These are phyloP conservation scores for Paraleonurus japonicus DNA, from an alignment of 257 asterid species.

Conservation along the genomic window DNA sequence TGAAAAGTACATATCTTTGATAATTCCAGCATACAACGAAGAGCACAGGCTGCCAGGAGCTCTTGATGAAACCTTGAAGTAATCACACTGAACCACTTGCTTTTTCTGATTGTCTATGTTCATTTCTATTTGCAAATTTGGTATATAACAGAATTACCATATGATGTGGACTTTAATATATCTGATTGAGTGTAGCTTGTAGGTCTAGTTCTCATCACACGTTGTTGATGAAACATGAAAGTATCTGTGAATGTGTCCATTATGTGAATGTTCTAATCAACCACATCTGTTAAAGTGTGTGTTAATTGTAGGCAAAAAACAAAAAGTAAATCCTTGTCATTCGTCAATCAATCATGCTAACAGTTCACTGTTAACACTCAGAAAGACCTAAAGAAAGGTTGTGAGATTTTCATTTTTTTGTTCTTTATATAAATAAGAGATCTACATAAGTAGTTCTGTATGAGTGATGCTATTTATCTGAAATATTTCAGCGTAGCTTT, in stretches of 20 bases:
- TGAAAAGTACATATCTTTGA: constrained; percentile 78
- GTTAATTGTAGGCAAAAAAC: not conserved
- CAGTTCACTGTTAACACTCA: not conserved
- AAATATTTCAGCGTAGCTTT: constrained; percentile 4
- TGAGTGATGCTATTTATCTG: not conserved
- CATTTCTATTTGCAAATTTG: not conserved
- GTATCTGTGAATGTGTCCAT: constrained; percentile 6
- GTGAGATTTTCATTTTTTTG: not conserved
- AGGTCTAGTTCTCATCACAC: not conserved
- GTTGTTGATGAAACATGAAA: not conserved
- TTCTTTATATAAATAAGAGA: not conserved
- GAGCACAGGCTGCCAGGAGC: constrained; percentile 93
- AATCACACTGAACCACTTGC: constrained; percentile 22
- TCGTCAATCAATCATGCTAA: not conserved
- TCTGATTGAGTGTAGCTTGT: not conserved
- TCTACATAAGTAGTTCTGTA: not conserved
- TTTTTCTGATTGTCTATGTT: not conserved
- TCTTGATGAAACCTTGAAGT: constrained; percentile 82
- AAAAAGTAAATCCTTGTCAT: constrained; percentile 6
- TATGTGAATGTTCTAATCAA: not conserved
- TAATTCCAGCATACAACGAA: constrained; percentile 89
- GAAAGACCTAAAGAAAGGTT: not conserved
- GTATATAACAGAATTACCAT: not conserved
- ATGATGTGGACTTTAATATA: not conserved
- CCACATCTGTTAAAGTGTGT: not conserved